A percentile compares a stretch with the other conserved stretches of the same genome.
phyloP scores from a whole-genome alignment of 352 stramenopile genomes.

The Globisporangium echinulatum region DNA sequence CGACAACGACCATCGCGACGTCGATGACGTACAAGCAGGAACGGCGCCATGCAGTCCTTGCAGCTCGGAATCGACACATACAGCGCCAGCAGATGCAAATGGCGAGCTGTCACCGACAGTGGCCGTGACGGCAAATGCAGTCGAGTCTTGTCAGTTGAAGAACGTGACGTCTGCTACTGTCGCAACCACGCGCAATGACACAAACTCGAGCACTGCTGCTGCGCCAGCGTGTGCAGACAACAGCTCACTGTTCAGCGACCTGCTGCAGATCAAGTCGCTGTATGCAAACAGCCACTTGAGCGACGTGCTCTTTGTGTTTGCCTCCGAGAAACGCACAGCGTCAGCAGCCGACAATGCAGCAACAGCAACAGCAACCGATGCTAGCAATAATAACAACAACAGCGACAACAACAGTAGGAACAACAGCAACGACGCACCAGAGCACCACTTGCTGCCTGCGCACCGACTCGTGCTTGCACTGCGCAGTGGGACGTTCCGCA shows the following conservation, averaged over 20 bases:
- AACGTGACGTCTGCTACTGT: background rate
- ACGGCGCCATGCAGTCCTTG: background rate
- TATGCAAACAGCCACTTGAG: slow-evolving; percentile 72
- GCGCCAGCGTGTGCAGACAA: background rate
- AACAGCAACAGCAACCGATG: background rate
- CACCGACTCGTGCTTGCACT: slow-evolving; percentile 71
- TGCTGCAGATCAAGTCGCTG: slow-evolving; percentile 47
- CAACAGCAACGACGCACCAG: background rate
- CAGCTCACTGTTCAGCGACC: slow-evolving; percentile 27
- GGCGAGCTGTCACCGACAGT: too few relatives aligned
- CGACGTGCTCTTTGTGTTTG: slow-evolving; percentile 76
- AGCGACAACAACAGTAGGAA: slow-evolving; percentile 4
- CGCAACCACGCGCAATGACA: background rate
- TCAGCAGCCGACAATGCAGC: background rate
- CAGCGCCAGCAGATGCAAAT: too few relatives aligned
- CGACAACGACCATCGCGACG: background rate
- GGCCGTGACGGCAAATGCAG: too few relatives aligned
- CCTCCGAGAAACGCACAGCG: slow-evolving; percentile 20
- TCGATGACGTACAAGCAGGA: background rate
- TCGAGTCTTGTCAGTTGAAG: too few relatives aligned
- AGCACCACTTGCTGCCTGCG: slow-evolving; percentile 57
- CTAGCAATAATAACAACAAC: background rate
- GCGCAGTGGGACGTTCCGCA: slow-evolving; percentile 64
- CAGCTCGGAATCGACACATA: too few relatives aligned
- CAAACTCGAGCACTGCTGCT: too few relatives aligned